Base-by-base conservation (phyloP, 2,329 filamentous ascomycete species). In the Diaporthe batatas region DNA sequence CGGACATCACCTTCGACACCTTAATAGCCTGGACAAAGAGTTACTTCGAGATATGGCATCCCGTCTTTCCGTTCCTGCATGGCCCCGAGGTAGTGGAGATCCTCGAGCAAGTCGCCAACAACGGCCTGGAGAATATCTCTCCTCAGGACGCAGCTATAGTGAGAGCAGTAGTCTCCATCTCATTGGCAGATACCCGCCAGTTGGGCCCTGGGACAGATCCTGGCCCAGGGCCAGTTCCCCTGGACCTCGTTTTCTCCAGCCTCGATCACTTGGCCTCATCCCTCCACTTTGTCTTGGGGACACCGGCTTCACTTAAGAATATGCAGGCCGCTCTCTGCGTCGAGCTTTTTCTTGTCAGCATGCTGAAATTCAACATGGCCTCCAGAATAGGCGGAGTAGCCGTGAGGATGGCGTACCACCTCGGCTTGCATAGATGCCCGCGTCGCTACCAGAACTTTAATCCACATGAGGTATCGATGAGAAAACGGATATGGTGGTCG, bases 41-140 rank as follows among this genome's bases (percentile, higher is more conserved):
- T 59, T 91, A 89, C 74, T 90, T 90, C 73, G 83, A 89, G 32
- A 83, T 86, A 21, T 91, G 89, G 89, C 89, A 91, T 75, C 85
- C 87, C 0, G 82, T 87, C 2, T 86, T 89, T 54, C 89, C 89
- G 0, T 90, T 89, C 70, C 80, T 90, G 6, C 86, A 89, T 75
- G 89, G 86, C 0, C 87, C 88, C 1, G 83, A 84, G 5, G 80
- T 90, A 2, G 79, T 90, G 2, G 80, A 82, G 21, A 77, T 82
- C 1, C 83, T 90, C 58, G 86, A 89, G 73, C 79, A 79, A 25
- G 76, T 85, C 10, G 81, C 84, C n/a, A 77, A 78, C 3, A 73
- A 76, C 16, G 82, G 83, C 0, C 71, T 89, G 7, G 84, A 84
- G 51, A 67, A 54, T 3, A 14, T 70, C 16, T 74, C 72, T 1